Evolutionary conservation across 2,329 filamentous ascomycete genomes (phyloP).

Genomic region (Aureobasidium pullulans): DNA sequence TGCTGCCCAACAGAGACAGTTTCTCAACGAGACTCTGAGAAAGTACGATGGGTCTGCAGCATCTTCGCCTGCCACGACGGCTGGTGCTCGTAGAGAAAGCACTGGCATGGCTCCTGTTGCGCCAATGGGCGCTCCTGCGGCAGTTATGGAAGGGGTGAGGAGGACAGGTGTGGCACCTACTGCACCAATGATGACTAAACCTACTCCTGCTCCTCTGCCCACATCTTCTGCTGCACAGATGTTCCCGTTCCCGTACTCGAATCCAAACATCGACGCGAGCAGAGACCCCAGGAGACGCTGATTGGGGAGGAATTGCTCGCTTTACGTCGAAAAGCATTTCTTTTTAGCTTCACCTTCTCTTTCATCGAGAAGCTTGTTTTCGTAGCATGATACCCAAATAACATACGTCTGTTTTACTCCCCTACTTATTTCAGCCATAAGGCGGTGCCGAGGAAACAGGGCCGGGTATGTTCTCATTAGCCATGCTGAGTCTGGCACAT

Average conservation of each 20-base stretch:
- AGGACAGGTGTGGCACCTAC: not conserved
- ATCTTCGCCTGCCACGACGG: not conserved
- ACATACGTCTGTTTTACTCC: not conserved
- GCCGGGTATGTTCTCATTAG: constrained; percentile 56
- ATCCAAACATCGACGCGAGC: constrained; percentile 9
- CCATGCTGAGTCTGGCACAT: constrained; percentile 73
- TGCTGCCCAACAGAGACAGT: not conserved
- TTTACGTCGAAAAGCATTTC: not conserved
- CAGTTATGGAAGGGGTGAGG: not conserved
- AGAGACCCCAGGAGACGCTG: constrained; percentile 15
- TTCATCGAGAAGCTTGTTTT: not conserved
- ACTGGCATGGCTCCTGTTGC: not conserved
- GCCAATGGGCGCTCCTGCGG: not conserved
- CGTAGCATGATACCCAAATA: constrained; percentile 10
- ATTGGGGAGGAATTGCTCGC: not conserved
- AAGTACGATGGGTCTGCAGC: not conserved
- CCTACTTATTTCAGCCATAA: constrained; percentile 1
- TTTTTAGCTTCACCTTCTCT: not conserved
- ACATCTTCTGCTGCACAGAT: not conserved
- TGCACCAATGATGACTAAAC: not conserved
- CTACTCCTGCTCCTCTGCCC: not conserved
- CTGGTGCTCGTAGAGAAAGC: not conserved
- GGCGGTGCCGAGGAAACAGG: not conserved
- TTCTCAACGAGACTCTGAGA: not conserved
- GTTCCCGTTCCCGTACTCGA: not conserved